Percentiles rank a stretch among this genome's conserved stretches.
phyloP scores from a whole-genome alignment of 495 filamentous ascomycete species.

The Penicillium samsonianum region DNA sequence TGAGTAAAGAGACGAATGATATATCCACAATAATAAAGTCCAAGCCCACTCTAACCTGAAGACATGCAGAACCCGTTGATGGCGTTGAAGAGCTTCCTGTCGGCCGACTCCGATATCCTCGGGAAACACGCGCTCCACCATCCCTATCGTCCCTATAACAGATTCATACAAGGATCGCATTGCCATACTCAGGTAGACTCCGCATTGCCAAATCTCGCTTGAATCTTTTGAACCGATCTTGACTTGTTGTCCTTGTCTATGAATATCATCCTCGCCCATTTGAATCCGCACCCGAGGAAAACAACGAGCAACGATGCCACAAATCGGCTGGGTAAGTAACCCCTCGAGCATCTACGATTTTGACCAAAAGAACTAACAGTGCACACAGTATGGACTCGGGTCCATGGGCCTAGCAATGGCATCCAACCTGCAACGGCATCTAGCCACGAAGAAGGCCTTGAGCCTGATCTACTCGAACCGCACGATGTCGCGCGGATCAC shows the following conservation, averaged over 20 bases:
- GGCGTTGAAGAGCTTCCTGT: constrained; percentile 14
- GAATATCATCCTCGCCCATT: not conserved
- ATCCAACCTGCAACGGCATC: constrained; percentile 48
- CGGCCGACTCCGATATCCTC: constrained; percentile 36
- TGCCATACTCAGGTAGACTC: not conserved
- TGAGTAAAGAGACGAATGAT: not conserved
- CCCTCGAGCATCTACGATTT: not conserved
- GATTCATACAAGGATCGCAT: not conserved
- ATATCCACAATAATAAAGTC: not conserved
- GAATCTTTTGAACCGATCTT: not conserved
- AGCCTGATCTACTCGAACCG: constrained; percentile 47
- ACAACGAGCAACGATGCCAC: constrained; percentile 30
- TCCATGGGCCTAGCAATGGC: constrained; percentile 55
- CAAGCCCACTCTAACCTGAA: not conserved
- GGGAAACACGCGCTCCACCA: constrained; percentile 27
- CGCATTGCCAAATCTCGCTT: not conserved
- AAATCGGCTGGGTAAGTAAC: constrained; percentile 43
- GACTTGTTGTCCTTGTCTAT: not conserved
- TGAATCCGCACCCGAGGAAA: constrained; percentile 1
- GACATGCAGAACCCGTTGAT: constrained; percentile 4
- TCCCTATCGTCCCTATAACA: not conserved
- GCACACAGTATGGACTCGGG: constrained; percentile 45
- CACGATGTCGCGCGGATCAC: constrained; percentile 44
- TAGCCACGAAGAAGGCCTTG: constrained; percentile 38
- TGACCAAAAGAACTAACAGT: constrained; percentile 10